phyloP scores from a whole-genome alignment of 352 stramenopile genomes.

The Globisporangium acanthophoron region DNA sequence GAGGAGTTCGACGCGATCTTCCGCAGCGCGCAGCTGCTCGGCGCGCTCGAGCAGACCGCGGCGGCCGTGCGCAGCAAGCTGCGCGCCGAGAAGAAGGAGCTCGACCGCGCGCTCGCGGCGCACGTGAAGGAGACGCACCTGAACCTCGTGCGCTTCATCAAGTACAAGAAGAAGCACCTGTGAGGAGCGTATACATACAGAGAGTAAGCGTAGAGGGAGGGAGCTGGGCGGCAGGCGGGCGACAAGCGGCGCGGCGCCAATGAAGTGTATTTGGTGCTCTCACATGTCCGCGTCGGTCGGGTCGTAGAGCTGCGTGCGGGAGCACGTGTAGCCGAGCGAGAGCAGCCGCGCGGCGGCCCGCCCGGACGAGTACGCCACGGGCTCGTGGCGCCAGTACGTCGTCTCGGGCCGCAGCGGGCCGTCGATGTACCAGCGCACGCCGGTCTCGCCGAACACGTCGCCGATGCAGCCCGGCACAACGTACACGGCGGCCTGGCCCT shows the following conservation, averaged over 20 bases:
- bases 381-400: slow-evolving; percentile 52
- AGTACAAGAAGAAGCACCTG: slow-evolving; percentile 90
- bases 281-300: slow-evolving; percentile 14
- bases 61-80: slow-evolving; percentile 67
- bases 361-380: slow-evolving; percentile 35
- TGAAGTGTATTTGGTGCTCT: neutral
- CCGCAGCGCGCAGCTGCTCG: slow-evolving; percentile 54
- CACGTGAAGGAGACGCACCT: slow-evolving; percentile 85
- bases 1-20: slow-evolving; percentile 79
- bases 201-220: slow-evolving; percentile 2
- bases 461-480: slow-evolving; percentile 57
- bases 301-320: slow-evolving; percentile 63
- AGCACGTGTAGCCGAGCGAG: slow-evolving; percentile 65
- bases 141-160: slow-evolving; percentile 87
- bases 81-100: slow-evolving; percentile 64
- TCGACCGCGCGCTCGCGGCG: slow-evolving; percentile 73
- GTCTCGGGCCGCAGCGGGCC: slow-evolving; percentile 45
- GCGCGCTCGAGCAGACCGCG: slow-evolving; percentile 52
- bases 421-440: slow-evolving; percentile 79
- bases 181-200: slow-evolving; percentile 27
- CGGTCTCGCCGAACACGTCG: slow-evolving; percentile 76
- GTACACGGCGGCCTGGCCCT: slow-evolving; percentile 48
- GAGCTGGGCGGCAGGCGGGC: neutral
- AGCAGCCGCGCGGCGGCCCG: slow-evolving; percentile 61
- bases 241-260: neutral